Evolutionary conservation across 202 grass and related monocot genomes (phyloP).

Genomic region (Zizania palustris): DNA sequence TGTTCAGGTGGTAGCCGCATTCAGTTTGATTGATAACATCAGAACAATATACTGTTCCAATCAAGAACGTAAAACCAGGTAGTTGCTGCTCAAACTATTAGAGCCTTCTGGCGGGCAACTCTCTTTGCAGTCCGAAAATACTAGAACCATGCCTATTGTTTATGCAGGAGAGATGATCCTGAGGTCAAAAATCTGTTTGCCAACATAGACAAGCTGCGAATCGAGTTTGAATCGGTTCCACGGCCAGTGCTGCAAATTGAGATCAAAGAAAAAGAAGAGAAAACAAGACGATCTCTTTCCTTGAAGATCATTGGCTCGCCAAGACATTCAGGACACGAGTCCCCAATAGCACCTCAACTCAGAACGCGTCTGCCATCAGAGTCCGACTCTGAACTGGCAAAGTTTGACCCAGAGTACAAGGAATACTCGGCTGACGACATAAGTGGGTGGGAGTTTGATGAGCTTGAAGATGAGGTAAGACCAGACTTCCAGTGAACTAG

Average conservation of each 20-base stretch:
- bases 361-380: slow-evolving; percentile 58
- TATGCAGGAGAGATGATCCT: slow-evolving; percentile 68
- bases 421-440: slow-evolving; percentile 66
- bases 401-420: slow-evolving; percentile 63
- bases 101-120: neutral
- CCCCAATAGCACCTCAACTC: slow-evolving; percentile 47
- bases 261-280: slow-evolving; percentile 51
- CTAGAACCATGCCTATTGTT: slow-evolving; percentile 31
- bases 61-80: slow-evolving; percentile 56
- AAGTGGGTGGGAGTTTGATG: slow-evolving; percentile 84
- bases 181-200: slow-evolving; percentile 61
- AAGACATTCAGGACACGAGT: slow-evolving; percentile 37
- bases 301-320: slow-evolving; percentile 24
- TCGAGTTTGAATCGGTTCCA: slow-evolving; percentile 74
- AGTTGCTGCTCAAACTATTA: slow-evolving; percentile 5
- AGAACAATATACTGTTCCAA: slow-evolving; percentile 48
- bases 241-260: slow-evolving; percentile 73
- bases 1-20: slow-evolving; percentile 69
- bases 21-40: slow-evolving; percentile 58
- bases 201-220: slow-evolving; percentile 56
- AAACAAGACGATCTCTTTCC: slow-evolving; percentile 31
- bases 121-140: neutral
- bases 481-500: slow-evolving; percentile 20
- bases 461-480: slow-evolving; percentile 63
- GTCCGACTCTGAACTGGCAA: slow-evolving; percentile 54